These are phyloP conservation scores for Novymonas esmeraldas DNA, from an alignment of 208 protist genomes.

Conservation along the genomic window DNA sequence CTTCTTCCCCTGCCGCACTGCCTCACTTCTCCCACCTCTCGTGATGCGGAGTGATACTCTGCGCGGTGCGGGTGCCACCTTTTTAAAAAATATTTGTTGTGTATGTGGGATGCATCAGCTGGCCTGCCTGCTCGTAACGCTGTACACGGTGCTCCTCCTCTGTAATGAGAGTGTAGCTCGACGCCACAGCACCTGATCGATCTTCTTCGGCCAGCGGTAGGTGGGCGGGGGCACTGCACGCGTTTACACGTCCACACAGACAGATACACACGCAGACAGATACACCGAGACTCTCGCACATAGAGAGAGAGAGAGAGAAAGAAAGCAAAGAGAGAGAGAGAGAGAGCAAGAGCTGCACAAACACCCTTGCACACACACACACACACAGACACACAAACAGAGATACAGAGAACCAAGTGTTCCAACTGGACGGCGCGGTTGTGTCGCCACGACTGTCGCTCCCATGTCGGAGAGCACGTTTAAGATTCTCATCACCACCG, in stretches of 20 bases:
- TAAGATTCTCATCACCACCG: constrained; percentile 94
- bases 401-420: background rate
- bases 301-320: background rate
- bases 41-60: too few species aligned
- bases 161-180: too few species aligned
- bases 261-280: constrained; percentile 9
- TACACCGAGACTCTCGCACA: background rate
- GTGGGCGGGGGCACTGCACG: background rate
- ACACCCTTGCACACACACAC: background rate
- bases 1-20: too few species aligned
- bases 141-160: too few species aligned
- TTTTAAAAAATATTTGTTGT: too few species aligned
- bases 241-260: constrained; percentile 7
- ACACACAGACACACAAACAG: background rate
- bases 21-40: too few species aligned
- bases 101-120: too few species aligned
- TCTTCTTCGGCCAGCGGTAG: too few species aligned
- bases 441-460: background rate
- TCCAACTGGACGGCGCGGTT: background rate
- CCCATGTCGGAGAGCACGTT: constrained; percentile 56
- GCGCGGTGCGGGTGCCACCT: too few species aligned
- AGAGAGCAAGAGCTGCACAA: background rate
- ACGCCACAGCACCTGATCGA: too few species aligned
- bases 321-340: background rate
- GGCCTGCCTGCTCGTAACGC: too few species aligned